Evolutionary conservation across 345 rosid species (phyloP).

Genomic region (Brassica carinata): DNA sequence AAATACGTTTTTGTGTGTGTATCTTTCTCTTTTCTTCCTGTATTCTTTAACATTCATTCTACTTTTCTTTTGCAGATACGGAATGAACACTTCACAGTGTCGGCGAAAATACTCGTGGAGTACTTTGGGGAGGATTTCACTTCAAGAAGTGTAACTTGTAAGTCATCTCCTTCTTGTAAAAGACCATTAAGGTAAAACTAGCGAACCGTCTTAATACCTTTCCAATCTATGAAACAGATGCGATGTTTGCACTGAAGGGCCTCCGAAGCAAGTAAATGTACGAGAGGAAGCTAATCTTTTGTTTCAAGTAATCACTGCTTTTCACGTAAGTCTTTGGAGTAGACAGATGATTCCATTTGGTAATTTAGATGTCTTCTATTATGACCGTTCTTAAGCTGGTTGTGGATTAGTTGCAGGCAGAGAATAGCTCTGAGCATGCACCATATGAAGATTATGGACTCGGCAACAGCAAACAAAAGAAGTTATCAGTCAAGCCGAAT

Average conservation of each 20-base stretch:
- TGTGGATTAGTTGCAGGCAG: constrained; percentile 38
- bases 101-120: constrained; percentile 79
- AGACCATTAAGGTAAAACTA: not conserved
- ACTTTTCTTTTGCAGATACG: constrained; percentile 59
- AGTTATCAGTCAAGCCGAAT: constrained; percentile 52
- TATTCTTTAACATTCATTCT: constrained; percentile 1
- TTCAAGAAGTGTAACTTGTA: constrained; percentile 67
- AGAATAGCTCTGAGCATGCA: constrained; percentile 30
- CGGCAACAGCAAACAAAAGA: constrained; percentile 34
- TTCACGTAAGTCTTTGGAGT: constrained; percentile 45
- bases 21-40: not conserved
- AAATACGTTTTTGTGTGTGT: not conserved
- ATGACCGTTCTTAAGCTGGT: not conserved
- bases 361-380: not conserved
- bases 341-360: not conserved
- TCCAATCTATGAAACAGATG: constrained; percentile 53
- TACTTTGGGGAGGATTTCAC: constrained; percentile 82
- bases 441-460: constrained; percentile 48
- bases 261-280: constrained; percentile 64
- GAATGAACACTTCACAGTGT: constrained; percentile 81
- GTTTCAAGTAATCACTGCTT: constrained; percentile 65
- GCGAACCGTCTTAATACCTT: constrained; percentile 2
- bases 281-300: constrained; percentile 70
- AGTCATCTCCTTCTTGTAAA: constrained; percentile 16
- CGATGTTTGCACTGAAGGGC: constrained; percentile 72